Evolutionary conservation across 148 eudicot species (phyloP).

Genomic region (Chenopodium suecicum): DNA sequence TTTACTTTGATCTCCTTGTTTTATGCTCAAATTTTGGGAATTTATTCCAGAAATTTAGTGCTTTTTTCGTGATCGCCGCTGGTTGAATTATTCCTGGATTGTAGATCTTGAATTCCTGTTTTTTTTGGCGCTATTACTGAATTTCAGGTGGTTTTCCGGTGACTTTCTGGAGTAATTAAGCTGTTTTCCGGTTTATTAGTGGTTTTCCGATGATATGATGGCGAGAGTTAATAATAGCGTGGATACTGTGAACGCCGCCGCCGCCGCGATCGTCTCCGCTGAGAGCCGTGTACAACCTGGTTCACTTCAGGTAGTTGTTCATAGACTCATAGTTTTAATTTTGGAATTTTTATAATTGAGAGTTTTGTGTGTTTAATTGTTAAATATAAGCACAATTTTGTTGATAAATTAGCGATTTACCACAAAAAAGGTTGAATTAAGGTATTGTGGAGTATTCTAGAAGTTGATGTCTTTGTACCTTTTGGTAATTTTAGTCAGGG

Average conservation of each 20-base stretch:
- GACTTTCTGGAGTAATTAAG: background rate
- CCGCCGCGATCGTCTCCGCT: conserved; percentile 69
- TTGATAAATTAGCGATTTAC: background rate
- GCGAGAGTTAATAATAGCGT: conserved; percentile 43
- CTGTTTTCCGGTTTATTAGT: conserved; percentile 1
- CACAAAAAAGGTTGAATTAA: background rate
- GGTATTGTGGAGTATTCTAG: background rate
- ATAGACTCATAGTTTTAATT: background rate
- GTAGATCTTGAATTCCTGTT: conserved; percentile 10
- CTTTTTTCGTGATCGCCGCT: background rate
- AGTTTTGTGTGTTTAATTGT: background rate
- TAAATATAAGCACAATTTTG: background rate
- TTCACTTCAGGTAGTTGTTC: conserved; percentile 41
- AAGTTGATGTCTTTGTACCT: background rate
- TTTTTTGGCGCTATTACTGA: background rate
- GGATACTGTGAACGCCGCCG: conserved; percentile 79
- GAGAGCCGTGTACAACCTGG: conserved; percentile 73
- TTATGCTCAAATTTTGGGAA: background rate
- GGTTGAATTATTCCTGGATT: background rate
- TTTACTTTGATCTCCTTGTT: background rate
- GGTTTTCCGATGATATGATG: conserved; percentile 31
- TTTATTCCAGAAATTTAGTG: background rate
- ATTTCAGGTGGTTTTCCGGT: background rate
- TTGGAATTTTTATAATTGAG: background rate
- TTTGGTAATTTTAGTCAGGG: background rate